These are phyloP conservation scores for Nyssa sinensis DNA, from an alignment of 148 eudicot species.

Conservation along the genomic window DNA sequence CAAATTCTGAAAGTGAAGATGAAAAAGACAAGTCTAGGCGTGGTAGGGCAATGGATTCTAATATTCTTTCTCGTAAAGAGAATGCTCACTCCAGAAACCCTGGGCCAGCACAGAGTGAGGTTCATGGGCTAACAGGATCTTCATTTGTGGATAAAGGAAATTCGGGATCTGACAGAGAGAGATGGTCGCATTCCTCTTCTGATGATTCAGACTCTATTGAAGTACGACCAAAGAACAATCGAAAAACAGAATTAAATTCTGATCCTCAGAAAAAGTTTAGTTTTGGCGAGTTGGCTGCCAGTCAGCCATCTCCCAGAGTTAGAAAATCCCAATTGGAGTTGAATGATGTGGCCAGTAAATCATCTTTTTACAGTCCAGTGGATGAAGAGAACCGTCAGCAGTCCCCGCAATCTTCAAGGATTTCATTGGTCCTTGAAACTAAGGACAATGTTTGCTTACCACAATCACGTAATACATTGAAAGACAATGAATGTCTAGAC, in stretches of 20 bases:
- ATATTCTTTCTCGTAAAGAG: conserved; percentile 10
- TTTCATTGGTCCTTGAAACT: conserved; percentile 10
- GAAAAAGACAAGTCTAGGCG: conserved; percentile 29
- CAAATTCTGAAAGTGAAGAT: conserved; percentile 56
- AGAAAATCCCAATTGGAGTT: conserved; percentile 21
- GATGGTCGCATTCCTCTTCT: conserved; percentile 15
- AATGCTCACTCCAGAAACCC: conserved; percentile 16
- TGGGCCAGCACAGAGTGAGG: conserved; percentile 11
- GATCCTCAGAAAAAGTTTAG: conserved; percentile 18
- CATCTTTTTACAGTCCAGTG: conserved; percentile 10
- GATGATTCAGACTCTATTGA: conserved; percentile 25
- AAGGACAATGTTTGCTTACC: conserved; percentile 13
- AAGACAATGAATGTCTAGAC: conserved; percentile 23
- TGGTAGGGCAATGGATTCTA: conserved; percentile 21
- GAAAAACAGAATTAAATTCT: conserved; percentile 16
- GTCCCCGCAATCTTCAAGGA: conserved; percentile 29
- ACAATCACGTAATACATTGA: conserved; percentile 16
- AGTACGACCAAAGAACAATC: conserved; percentile 19
- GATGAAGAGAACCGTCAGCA: conserved; percentile 15
- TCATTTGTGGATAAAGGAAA: conserved; percentile 14
- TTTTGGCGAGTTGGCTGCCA: conserved; percentile 15
- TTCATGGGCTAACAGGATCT: conserved; percentile 10
- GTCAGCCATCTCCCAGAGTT: conserved; percentile 15
- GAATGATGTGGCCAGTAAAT: conserved; percentile 16
- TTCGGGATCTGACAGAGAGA: conserved; percentile 17